Evolutionary conservation across 371 early-diverging fungal species (phyloP), one percentile per base, ranked within the genome.

Genomic region (Mortierella sp.): DNA sequence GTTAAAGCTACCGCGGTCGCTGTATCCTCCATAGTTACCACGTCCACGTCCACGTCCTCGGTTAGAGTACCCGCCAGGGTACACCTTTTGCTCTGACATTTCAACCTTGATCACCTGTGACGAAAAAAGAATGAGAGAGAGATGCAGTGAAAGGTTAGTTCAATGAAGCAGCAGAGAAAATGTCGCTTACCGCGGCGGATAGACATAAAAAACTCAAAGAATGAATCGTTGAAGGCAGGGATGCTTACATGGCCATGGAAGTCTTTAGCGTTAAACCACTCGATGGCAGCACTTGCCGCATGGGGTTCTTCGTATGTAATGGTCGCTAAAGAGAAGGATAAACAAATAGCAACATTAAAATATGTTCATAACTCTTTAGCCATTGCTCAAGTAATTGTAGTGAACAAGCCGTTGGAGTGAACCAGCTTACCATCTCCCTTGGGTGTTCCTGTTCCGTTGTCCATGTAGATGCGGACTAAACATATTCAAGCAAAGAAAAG

Each of bases 241-340:
- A 58, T 58, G 40, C 63, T 41, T 74, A 85, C 85, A 70, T 79
- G 76, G 24, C 82, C 84, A 66, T 79, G 86, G 55, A 85, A 85
- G 63, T 80, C 73, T 44, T 77, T 88, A 82, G 92, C 92, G 44
- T 92, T 86, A 79, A 94, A 94, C 91, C 93, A 93, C 43, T 92
- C 86, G 66, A 93, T 93, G 34, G 94, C 94, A 37, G 90, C 92
- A 67, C 91, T 91, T 29, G 92, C 90, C 45, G 94, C 88, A 48
- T 87, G 88, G 4, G 94, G 93, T 69, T 93, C 94, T 45, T 92
- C 93, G 80, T 93, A 94, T 5, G 93, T 93, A 26, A 94, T 85
- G 9, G 93, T 94, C 16, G 93, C 90, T 90, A 34, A 34, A 24
- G 50, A 8, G 26, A 53, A 47, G 29, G 9, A 34, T 22, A 47